Conservation (phyloP, 176 grass and related monocot species). For the Avena insularis region DNA sequence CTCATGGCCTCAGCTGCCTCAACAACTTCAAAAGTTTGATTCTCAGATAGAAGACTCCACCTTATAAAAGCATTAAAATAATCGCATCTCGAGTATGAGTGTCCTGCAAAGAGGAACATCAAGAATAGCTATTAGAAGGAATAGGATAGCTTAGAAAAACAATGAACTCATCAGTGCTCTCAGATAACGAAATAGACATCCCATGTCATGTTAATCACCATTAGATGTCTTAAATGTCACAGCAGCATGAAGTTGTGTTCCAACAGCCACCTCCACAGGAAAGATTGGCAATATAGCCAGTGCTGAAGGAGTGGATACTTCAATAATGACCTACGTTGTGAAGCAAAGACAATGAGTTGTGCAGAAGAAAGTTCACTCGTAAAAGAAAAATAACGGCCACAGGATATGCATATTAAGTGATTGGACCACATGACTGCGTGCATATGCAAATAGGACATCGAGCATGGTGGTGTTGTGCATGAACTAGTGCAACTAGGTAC, state of each 20-base stretch:
- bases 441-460: conserved; percentile 25
- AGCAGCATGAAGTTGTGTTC: conserved; percentile 77
- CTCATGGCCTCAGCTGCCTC: conserved; percentile 47
- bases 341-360: conserved; percentile 42
- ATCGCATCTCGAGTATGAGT: conserved; percentile 68
- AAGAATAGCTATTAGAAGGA: conserved; percentile 43
- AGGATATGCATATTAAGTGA: conserved; percentile 1
- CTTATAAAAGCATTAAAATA: conserved; percentile 73
- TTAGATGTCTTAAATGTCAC: conserved; percentile 73
- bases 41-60: conserved; percentile 80
- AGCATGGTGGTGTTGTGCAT: neutral
- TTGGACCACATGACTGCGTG: conserved; percentile 13
- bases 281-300: conserved; percentile 76
- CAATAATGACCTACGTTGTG: conserved; percentile 65
- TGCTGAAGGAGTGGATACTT: conserved; percentile 73
- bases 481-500: neutral
- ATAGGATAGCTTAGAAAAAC: conserved; percentile 2
- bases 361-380: neutral
- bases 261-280: conserved; percentile 88
- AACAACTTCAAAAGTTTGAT: conserved; percentile 71
- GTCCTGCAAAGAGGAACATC: conserved; percentile 64
- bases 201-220: conserved; percentile 56
- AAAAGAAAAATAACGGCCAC: conserved; percentile 18
- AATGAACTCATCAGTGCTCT: neutral
- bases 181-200: conserved; percentile 8